Evolutionary conservation across 805 yeast species (phyloP), one percentile per base, ranked within the genome.

Genomic region (Sugiyamaella valdiviana): DNA sequence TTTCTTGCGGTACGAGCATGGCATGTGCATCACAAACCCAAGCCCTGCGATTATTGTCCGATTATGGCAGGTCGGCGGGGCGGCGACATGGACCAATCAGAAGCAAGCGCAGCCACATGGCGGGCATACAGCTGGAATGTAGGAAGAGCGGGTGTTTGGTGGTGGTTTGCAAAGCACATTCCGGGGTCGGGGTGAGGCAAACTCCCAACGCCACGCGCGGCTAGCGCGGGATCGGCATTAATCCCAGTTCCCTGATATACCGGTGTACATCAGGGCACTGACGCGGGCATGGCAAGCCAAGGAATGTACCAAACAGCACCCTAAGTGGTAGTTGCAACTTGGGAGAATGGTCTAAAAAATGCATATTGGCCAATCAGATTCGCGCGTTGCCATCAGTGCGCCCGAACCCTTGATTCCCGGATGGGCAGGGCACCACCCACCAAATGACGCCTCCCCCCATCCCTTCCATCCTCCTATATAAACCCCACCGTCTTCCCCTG

Each of bases 401-500:
- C n/a, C n/a, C n/a, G n/a, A n/a, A n/a, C n/a, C n/a, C n/a, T n/a
- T n/a, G n/a, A n/a, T n/a, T n/a, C n/a, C n/a, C n/a, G n/a, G n/a
- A n/a, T n/a, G n/a, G n/a, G n/a, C n/a, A n/a, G n/a, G n/a, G n/a
- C n/a, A n/a, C n/a, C n/a, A n/a, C n/a, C n/a, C n/a, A n/a, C n/a
- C n/a, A n/a, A n/a, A n/a, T n/a, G n/a, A n/a, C n/a, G n/a, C n/a
- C n/a, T n/a, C n/a, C n/a, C n/a, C n/a, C n/a, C n/a, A n/a, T n/a
- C n/a, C n/a, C n/a, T n/a, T n/a, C n/a, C n/a, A n/a, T n/a, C n/a
- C 23, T 20, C 39, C 19, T 32, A 29, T 42, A 42, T 42, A 42
- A 29, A 42, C 29, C 41, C 53, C 29, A 26, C 41, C 32, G 20
- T 24, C 38, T 35, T 41, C 44, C 39, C 44, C 49, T 43, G 32